Base-by-base conservation (phyloP, 192 early-diverging fungal genomes). In the Phycomyces blakesleeanus region DNA sequence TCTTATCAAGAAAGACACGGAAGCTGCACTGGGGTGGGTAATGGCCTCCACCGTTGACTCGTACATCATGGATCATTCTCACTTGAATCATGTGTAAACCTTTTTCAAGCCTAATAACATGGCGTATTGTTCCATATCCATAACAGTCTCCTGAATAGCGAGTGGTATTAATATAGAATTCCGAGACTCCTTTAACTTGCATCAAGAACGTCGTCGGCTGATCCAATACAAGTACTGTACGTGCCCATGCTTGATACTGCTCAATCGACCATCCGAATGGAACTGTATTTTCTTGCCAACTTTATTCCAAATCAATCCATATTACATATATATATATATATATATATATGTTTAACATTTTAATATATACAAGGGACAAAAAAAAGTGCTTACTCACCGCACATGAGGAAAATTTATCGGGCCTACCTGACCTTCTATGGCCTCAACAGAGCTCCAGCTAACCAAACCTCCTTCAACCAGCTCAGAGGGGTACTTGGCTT, bases 131-230 rank as follows among this genome's bases (percentile, higher is more conserved):
- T 5, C 55, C 57, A 54, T 87, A 88, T 22, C 67, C 70, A 62
- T 89, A 91, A 59, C 79, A 76, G 59, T 91, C 89, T 5, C 89
- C 90, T 18, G 76, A 73, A 41, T 78, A 78, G 16, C 80, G 73
- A 22, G 66, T 57, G 14, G 80, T 59, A 63, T 90, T 80, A 52
- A 91, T 79, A 58, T 87, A 88, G 76, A 87, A 89, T 24, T 79
- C 76, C 9, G 80, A 75, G n/a, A 88, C 76, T 38, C 80, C 76
- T 21, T 78, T 51, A 11, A 69, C 71, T 27, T 83, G 81, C 27
- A 83, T 63, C 11, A 66, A 53, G 5, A 83, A 49, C 3, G 72
- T 47, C 6, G 59, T 61, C 7, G 63, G 29, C 1, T 63, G 47
- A 10, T 66, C 54, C 0, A 78, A 44, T 0, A 7, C 55, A 47